phyloP scores from a whole-genome alignment of 495 filamentous ascomycete genomes.

The Chaetomidium leptoderma region DNA sequence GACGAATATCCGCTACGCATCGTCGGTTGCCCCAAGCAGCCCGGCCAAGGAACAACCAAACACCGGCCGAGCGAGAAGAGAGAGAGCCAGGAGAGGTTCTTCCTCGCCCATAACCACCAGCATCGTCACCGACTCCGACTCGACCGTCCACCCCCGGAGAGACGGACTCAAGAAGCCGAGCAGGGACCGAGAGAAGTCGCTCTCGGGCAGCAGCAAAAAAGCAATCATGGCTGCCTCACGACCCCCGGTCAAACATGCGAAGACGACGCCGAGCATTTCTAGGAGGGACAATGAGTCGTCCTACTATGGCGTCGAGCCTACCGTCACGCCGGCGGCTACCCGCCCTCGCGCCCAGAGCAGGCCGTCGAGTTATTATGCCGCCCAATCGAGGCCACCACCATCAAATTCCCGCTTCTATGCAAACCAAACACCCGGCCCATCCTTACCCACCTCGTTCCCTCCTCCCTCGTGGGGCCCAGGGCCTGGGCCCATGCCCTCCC shows the following conservation, averaged over 20 bases:
- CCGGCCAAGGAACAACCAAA: constrained; percentile 45
- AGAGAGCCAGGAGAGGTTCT: constrained; percentile 33
- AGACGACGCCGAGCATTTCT: constrained; percentile 25
- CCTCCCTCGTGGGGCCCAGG: constrained; percentile 18
- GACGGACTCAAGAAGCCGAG: constrained; percentile 29
- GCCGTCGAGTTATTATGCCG: constrained; percentile 40
- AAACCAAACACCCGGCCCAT: constrained; percentile 17
- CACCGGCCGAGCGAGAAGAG: constrained; percentile 40
- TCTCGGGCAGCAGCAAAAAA: constrained; percentile 28
- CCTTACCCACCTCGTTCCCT: constrained; percentile 17
- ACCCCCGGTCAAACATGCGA: constrained; percentile 29
- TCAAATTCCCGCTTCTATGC: constrained; percentile 29
- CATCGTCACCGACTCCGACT: constrained; percentile 43
- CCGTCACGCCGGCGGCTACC: constrained; percentile 31
- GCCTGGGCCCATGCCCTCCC: constrained; percentile 18
- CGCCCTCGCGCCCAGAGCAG: constrained; percentile 41
- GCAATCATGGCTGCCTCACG: constrained; percentile 28
- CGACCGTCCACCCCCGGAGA: constrained; percentile 34
- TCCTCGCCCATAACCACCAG: constrained; percentile 30
- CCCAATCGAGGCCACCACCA: constrained; percentile 28
- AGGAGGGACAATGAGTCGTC: constrained; percentile 33
- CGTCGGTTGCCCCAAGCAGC: constrained; percentile 34
- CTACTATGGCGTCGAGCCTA: constrained; percentile 39
- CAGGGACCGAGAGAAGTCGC: constrained; percentile 33
- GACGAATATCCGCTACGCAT: constrained; percentile 36